A percentile compares a stretch with the other conserved stretches of the same genome.
These are phyloP conservation scores for Delitschia confertaspora DNA, from an alignment of 495 filamentous ascomycete genomes.

Conservation along the genomic window DNA sequence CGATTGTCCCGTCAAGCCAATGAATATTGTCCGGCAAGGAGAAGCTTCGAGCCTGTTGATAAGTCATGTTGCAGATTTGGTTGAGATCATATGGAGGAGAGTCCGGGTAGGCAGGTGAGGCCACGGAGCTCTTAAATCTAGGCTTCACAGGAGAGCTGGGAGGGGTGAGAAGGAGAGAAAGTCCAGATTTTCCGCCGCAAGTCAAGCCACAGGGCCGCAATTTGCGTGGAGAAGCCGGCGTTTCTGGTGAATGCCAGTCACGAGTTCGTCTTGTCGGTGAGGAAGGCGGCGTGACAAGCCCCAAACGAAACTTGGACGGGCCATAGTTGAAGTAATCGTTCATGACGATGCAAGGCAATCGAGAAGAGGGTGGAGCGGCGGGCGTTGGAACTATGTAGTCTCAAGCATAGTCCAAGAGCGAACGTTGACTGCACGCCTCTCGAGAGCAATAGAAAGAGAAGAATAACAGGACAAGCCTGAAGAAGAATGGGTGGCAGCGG, in stretches of 20 bases:
- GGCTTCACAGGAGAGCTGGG: conserved; percentile 12
- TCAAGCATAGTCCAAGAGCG: conserved; percentile 19
- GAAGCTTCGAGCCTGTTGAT: no score
- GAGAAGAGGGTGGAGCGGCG: conserved; percentile 1
- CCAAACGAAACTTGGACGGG: background rate
- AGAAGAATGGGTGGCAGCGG: conserved; percentile 4
- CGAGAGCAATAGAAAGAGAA: no score
- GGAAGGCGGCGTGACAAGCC: conserved; percentile 15
- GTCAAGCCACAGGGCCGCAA: conserved; percentile 13
- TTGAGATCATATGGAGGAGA: no score
- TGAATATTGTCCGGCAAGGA: no score
- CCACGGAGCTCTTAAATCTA: no score
- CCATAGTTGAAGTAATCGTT: conserved; percentile 4
- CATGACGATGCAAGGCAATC: conserved; percentile 7
- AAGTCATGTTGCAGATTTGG: no score
- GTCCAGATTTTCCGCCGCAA: conserved; percentile 3
- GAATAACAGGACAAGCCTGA: conserved; percentile 5
- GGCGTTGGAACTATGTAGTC: conserved; percentile 4
- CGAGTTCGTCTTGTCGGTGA: conserved; percentile 20
- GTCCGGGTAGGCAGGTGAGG: no score
- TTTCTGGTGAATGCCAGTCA: conserved; percentile 10
- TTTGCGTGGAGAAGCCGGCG: conserved; percentile 19
- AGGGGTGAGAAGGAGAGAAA: background rate
- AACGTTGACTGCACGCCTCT: conserved; percentile 18
- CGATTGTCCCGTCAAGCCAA: no score